Percentiles rank a stretch among this genome's conserved stretches.
Evolutionary conservation across 2,329 filamentous ascomycete species (phyloP).

Genomic region (Dothideomycetes sp.): DNA sequence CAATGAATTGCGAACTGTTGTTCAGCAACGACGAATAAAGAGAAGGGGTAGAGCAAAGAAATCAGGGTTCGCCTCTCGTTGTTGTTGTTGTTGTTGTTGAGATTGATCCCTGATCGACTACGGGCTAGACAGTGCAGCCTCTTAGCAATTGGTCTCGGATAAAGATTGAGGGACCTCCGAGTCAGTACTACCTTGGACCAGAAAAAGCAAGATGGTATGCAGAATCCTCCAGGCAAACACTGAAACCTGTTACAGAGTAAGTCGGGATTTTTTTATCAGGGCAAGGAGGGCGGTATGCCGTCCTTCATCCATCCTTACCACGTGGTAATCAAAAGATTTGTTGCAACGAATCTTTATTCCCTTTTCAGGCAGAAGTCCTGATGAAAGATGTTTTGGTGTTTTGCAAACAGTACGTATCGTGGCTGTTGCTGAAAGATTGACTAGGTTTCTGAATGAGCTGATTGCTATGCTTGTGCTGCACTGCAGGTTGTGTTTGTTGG

Average conservation of each 20-base stretch:
- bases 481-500: constrained; percentile 9
- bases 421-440: constrained; percentile 5
- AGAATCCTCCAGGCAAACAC: constrained; percentile 6
- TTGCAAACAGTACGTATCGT: not conserved
- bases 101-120: constrained; percentile 2
- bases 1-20: constrained; percentile 2
- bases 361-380: constrained; percentile 2
- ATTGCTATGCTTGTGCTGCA: constrained; percentile 10
- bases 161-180: constrained; percentile 7
- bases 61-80: constrained; percentile 8
- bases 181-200: constrained; percentile 11
- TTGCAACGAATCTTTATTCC: constrained; percentile 12
- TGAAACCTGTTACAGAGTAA: constrained; percentile 8
- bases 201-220: constrained; percentile 14
- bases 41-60: not conserved
- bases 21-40: constrained; percentile 4
- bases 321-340: constrained; percentile 5
- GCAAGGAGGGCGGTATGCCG: not conserved
- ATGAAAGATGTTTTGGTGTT: not conserved
- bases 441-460: constrained; percentile 4
- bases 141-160: constrained; percentile 11
- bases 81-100: not conserved
- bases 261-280: constrained; percentile 3
- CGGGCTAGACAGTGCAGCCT: constrained; percentile 4
- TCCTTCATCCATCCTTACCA: constrained; percentile 1